Evolutionary conservation across 192 early-diverging fungal species (phyloP), one percentile per base, ranked within the genome.

Genomic region (Entomortierella parvispora): DNA sequence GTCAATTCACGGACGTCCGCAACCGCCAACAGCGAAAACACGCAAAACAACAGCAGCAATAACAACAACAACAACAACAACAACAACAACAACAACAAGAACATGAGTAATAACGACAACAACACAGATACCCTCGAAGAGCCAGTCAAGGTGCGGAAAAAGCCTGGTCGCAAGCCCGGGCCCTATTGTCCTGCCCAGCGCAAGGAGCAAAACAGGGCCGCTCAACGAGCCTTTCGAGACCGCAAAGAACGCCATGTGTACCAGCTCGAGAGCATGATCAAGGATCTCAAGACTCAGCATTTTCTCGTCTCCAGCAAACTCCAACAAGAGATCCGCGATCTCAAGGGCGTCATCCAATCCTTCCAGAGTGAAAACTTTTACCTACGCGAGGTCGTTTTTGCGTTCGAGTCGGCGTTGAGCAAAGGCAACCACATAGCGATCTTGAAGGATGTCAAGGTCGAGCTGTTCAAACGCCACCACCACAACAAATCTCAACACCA

Each of bases 141-240:
- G 52, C 56, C 40, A 56, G 37, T 40, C 37, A 63, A 63, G 25
- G 45, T 58, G 45, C 60, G 61, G 45, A 71, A 71, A 34, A 71
- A 71, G 37, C 69, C 69, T 2, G 87, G 87, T 4, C 71, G 85
- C 14, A 88, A 86, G 33, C 87, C 87, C 0, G 86, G 84, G 17
- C 82, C 80, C 7, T 68, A 80, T 14, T 86, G 84, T 5, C 85
- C 87, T 53, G 82, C 85, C 4, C 48, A 85, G 29, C 80, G 87
- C n/a, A 88, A 88, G 23, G 93, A 90, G 2, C 94, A 96, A 72
- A 96, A 96, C 74, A 85, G 94, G 17, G 93, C 93, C 3, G 94
- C 94, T 0, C 94, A 96, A 69, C 84, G 93, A 14, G 94, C 93
- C 0, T 96, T 96, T 71, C 88, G 94, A 50, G 93, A 96, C 79